Evolutionary conservation across 1,284 basidiomycete species (phyloP).

Genomic region (Apiotrichum sp.): DNA sequence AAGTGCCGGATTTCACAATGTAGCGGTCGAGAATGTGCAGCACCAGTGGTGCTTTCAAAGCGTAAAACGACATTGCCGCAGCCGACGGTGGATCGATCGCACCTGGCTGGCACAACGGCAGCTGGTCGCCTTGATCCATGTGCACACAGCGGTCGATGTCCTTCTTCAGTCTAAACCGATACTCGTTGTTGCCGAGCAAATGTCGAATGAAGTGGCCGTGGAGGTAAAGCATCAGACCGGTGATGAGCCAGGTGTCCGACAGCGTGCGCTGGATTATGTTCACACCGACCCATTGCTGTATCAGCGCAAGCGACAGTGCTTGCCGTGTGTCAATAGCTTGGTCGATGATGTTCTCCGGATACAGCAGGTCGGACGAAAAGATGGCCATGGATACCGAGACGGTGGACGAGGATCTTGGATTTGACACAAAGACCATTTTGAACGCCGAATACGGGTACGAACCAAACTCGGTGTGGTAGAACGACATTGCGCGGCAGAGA

Average conservation of each 20-base stretch:
- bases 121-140: slow-evolving; percentile 81
- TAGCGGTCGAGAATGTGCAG: slow-evolving; percentile 92
- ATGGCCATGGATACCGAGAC: slow-evolving; percentile 80
- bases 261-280: slow-evolving; percentile 93
- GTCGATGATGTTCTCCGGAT: slow-evolving; percentile 85
- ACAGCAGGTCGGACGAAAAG: slow-evolving; percentile 73
- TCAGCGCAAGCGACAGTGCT: slow-evolving; percentile 76
- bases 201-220: slow-evolving; percentile 81
- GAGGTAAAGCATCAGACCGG: slow-evolving; percentile 86
- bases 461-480: slow-evolving; percentile 85
- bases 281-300: slow-evolving; percentile 95
- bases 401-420: slow-evolving; percentile 69
- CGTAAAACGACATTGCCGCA: slow-evolving; percentile 74
- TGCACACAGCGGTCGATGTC: slow-evolving; percentile 92
- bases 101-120: slow-evolving; percentile 88
- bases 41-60: slow-evolving; percentile 90
- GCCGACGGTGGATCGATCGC: slow-evolving; percentile 72
- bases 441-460: slow-evolving; percentile 95
- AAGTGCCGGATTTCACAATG: slow-evolving; percentile 89
- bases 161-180: slow-evolving; percentile 88
- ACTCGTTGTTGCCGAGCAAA: slow-evolving; percentile 93
- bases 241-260: slow-evolving; percentile 93
- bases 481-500: slow-evolving; percentile 83
- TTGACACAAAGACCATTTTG: slow-evolving; percentile 93
- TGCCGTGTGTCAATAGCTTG: slow-evolving; percentile 89